These are phyloP conservation scores for Phytophthora idaei DNA, from an alignment of 352 stramenopile genomes.

Conservation along the genomic window DNA sequence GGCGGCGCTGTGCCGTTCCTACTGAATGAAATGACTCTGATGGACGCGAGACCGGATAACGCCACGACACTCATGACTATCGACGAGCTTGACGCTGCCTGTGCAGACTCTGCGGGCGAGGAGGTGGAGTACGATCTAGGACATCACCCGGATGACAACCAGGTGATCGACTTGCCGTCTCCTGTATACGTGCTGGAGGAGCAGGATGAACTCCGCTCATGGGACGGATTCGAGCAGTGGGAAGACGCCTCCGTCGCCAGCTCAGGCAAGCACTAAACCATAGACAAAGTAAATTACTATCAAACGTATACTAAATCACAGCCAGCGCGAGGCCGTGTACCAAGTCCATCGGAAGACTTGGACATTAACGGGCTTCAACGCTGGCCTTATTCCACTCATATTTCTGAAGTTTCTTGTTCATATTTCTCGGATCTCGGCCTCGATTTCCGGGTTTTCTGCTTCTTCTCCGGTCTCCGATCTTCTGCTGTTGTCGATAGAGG, in stretches of 20 bases:
- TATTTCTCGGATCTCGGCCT: conserved; percentile 6
- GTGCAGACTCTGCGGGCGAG: conserved; percentile 19
- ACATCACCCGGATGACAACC: conserved; percentile 16
- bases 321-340: not conserved
- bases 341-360: conserved; percentile 35
- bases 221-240: conserved; percentile 34
- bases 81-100: conserved; percentile 34
- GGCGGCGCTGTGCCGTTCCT: conserved; percentile 49
- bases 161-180: conserved; percentile 28
- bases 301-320: conserved; percentile 28
- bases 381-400: conserved; percentile 14
- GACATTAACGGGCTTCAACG: not conserved
- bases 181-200: conserved; percentile 36
- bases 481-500: conserved; percentile 13
- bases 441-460: conserved; percentile 16
- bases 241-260: conserved; percentile 13
- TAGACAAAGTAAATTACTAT: conserved; percentile 14
- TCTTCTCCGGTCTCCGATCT: conserved; percentile 34
- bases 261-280: conserved; percentile 4
- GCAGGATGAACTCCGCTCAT: conserved; percentile 33
- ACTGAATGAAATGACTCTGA: conserved; percentile 49
- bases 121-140: conserved; percentile 43
- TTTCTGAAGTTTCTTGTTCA: conserved; percentile 5
- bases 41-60: conserved; percentile 34
- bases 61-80: conserved; percentile 64